Base-by-base conservation (phyloP, 129 eudicot genomes). In the Flaveria brownii region DNA sequence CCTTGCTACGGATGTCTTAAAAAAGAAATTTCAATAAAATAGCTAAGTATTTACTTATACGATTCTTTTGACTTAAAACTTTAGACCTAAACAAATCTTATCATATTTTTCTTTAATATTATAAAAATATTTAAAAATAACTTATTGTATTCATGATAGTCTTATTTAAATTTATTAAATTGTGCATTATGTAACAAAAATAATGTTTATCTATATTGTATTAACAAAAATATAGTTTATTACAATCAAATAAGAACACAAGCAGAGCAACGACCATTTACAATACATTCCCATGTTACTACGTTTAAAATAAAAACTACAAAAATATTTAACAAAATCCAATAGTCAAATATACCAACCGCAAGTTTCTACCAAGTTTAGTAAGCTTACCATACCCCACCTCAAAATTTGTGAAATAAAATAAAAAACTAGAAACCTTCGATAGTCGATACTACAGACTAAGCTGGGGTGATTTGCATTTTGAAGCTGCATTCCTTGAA, bases 371-470 rank as follows among this genome's bases (percentile, higher is more conserved):
- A 59, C 65, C 65, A 59, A 59, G 65, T 23, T 25, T 59, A 22
- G 15, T 9, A 22, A 22, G 41, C 41, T 36, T 4, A 36, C 41
- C 41, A 4, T 36, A 36, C 41, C 41, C 41, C 41, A 36, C 41
- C 41, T 36, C 41, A 36, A 36, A 36, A 36, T 36, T 36, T 36
- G 41, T 36, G 41, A 36, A 36, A 30, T 4, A 30, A 36, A 36
- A 36, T 36, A 9, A 47, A 14, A 30, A 66, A 67, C 23, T 25
- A 55, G 59, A 73, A 66, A 80, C 42, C 62, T 67, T 65, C 36
- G 45, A 73, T 41, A 66, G 51, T 71, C 36, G 45, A 73, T 41
- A 66, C 61, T 71, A 79, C 64, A 47, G 65, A 71, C 15, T 63
- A 61, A 64, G 73, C 63, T 13, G 30, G 55, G 72, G 73, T 7